phyloP scores from a whole-genome alignment of 768 basidiomycete species.

The Galerina marginata region DNA sequence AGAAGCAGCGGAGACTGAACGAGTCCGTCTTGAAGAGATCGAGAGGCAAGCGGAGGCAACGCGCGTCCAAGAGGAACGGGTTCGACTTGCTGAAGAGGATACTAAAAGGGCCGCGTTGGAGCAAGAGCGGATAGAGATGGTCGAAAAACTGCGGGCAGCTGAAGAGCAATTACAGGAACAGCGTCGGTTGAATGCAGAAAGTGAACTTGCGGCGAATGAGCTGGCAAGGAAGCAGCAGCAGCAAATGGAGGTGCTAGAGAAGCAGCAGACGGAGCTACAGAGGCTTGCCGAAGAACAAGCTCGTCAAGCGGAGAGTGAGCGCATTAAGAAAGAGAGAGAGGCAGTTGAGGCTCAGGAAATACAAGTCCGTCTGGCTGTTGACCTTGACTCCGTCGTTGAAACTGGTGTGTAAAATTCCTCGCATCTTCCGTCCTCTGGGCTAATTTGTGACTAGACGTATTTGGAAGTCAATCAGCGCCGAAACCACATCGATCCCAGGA shows the following conservation, averaged over 20 bases:
- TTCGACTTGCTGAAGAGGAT: conserved; percentile 35
- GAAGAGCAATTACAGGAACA: conserved; percentile 38
- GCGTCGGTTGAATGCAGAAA: conserved; percentile 34
- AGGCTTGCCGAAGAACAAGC: conserved; percentile 28
- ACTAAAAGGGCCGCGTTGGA: conserved; percentile 38
- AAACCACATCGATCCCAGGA: conserved; percentile 41
- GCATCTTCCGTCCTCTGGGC: background rate
- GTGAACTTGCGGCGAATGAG: conserved; percentile 26
- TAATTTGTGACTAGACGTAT: conserved; percentile 50
- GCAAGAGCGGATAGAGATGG: conserved; percentile 38
- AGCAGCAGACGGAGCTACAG: conserved; percentile 28
- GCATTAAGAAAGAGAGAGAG: background rate
- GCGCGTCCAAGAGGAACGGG: conserved; percentile 23
- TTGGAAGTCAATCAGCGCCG: conserved; percentile 46
- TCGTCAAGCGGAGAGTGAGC: conserved; percentile 5
- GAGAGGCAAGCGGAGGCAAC: conserved; percentile 20
- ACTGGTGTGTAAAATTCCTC: conserved; percentile 17
- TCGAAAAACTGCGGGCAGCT: conserved; percentile 36
- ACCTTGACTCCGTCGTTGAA: background rate
- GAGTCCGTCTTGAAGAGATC: conserved; percentile 28
- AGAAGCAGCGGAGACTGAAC: conserved; percentile 32
- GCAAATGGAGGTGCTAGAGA: conserved; percentile 29
- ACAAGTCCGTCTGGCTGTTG: background rate
- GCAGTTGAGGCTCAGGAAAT: background rate
- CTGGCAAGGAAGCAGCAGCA: conserved; percentile 25